Conservation (phyloP, 441 rosid genomes). For the Populus hybrid region DNA sequence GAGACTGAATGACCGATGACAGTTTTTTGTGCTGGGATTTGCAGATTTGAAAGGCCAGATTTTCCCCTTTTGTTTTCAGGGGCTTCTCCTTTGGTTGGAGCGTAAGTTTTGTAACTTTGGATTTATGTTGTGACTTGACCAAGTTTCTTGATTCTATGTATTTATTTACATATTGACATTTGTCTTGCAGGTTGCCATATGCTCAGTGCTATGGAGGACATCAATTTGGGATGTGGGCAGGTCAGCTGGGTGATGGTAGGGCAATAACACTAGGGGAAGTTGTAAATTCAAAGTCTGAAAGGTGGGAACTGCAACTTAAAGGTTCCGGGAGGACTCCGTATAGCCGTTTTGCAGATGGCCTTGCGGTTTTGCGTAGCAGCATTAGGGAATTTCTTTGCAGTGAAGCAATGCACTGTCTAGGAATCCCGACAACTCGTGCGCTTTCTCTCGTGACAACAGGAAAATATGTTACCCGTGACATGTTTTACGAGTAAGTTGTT, state of each 20-base stretch:
- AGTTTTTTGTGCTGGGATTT: slow-evolving; percentile 14
- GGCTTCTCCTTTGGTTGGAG: slow-evolving; percentile 68
- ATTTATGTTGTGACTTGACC: not conserved
- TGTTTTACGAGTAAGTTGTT: slow-evolving; percentile 93
- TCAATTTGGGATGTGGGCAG: slow-evolving; percentile 99
- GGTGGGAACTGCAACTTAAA: slow-evolving; percentile 99
- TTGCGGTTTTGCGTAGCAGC: slow-evolving; percentile 95
- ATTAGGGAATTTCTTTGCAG: slow-evolving; percentile 93
- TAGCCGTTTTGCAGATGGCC: slow-evolving; percentile 98
- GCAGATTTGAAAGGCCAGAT: slow-evolving; percentile 89
- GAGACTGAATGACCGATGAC: not conserved
- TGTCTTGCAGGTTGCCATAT: slow-evolving; percentile 61
- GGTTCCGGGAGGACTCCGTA: slow-evolving; percentile 98
- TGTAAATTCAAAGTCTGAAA: slow-evolving; percentile 71
- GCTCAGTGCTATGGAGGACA: slow-evolving; percentile 98
- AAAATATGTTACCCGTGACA: slow-evolving; percentile 86
- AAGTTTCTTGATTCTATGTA: not conserved
- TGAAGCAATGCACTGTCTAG: slow-evolving; percentile 84
- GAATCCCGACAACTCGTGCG: slow-evolving; percentile 95
- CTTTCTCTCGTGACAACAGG: slow-evolving; percentile 93
- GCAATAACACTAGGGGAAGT: slow-evolving; percentile 93
- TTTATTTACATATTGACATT: slow-evolving; percentile 12
- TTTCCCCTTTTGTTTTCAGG: slow-evolving; percentile 79
- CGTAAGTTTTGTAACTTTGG: slow-evolving; percentile 44
- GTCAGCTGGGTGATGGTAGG: slow-evolving; percentile 98